Base-by-base conservation (phyloP, 2,329 filamentous ascomycete species). In the Penicillium crustosum region DNA sequence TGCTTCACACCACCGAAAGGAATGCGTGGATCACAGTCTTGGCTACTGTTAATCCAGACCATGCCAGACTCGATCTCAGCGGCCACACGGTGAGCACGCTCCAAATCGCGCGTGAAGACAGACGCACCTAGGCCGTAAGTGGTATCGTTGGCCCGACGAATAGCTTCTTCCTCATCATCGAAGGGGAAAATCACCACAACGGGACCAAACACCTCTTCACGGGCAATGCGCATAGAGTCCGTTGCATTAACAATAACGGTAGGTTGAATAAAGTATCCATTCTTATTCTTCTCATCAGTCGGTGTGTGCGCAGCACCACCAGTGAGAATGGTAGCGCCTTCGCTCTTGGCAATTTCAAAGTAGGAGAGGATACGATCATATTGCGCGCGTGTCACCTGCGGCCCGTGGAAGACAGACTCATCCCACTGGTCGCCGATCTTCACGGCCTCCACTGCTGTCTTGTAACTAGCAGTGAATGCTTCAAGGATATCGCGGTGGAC, bases 401-500 rank as follows among this genome's bases (percentile, higher is more conserved):
- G 78, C 2, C 79, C 78, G 44, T 79, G 74, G 68, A 70, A 77
- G 1, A 77, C 78, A 17, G 66, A 59, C n/a, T 71, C 66, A 31
- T 75, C 71, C 68, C 75, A 79, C 50, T 76, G 77, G 50, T 79
- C 71, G 5, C 78, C 78, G 29, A 78, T 71, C 44, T 73, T 73
- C 5, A 71, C 75, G 0, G 68, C 73, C 58, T 73, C 68, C 41
- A 78, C 68, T 2, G 64, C 63, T 27, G 72, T 58, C 47, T 74
- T 73, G 64, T 78, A 76, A 29, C 66, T 61, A 10, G 67, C 68
- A 1, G 77, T 64, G 63, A 79, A 80, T 1, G 66, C 48, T 19
- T 75, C 70, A 61, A 85, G 81, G 25, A 86, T 77, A 17, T 76
- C 75, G 50, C 81, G 79, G 59, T 86, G 82, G 0, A 86, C 83